Evolutionary conservation across 768 basidiomycete species (phyloP).

Genomic region (Calocybe cyanea): DNA sequence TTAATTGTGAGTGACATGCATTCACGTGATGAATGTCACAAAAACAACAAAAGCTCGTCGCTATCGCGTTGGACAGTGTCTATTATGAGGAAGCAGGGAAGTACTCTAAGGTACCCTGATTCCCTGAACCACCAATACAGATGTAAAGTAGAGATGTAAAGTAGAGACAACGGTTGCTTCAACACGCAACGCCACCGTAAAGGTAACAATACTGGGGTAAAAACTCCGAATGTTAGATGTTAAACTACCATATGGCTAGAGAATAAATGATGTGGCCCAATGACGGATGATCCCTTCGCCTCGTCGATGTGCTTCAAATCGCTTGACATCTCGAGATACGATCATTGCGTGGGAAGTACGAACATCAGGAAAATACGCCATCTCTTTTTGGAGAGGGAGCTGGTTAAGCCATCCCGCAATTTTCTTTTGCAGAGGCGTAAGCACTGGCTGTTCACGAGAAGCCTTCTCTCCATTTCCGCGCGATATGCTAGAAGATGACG

Average conservation of each 20-base stretch:
- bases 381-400: slow-evolving; percentile 69
- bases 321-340: slow-evolving; percentile 61
- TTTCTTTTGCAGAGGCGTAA: slow-evolving; percentile 53
- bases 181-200: background rate
- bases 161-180: slow-evolving; percentile 1
- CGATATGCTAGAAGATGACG: background rate
- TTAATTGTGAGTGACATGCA: too few relatives aligned
- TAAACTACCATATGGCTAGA: slow-evolving; percentile 16
- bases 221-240: background rate
- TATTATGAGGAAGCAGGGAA: too few relatives aligned
- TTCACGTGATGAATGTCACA: too few relatives aligned
- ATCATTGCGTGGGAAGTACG: slow-evolving; percentile 71
- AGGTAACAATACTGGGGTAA: slow-evolving; percentile 1
- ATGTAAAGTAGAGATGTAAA: background rate
- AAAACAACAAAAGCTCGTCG: too few relatives aligned
- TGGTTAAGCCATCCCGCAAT: slow-evolving; percentile 61
- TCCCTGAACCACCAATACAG: too few relatives aligned
- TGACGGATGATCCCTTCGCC: slow-evolving; percentile 69
- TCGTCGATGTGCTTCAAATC: slow-evolving; percentile 50
- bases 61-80: too few relatives aligned
- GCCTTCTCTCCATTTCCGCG: background rate
- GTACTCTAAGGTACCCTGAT: too few relatives aligned
- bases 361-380: slow-evolving; percentile 57
- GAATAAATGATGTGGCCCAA: slow-evolving; percentile 60
- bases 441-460: slow-evolving; percentile 34